phyloP scores from a whole-genome alignment of 768 basidiomycete species.

The Suillus paluster region DNA sequence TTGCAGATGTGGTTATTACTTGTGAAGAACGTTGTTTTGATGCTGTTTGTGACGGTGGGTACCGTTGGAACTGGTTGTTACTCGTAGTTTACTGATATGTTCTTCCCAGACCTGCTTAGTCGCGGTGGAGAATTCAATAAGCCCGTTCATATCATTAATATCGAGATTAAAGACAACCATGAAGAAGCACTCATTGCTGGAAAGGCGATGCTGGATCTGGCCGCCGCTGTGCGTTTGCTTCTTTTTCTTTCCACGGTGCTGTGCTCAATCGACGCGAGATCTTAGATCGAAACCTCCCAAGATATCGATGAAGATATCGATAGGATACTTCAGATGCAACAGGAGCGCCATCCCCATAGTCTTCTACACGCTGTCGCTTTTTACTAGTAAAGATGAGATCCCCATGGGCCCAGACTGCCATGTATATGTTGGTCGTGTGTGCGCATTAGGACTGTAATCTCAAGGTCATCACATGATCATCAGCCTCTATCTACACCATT shows the following conservation, averaged over 20 bases:
- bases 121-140: slow-evolving; percentile 92
- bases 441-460: neutral
- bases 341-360: slow-evolving; percentile 90
- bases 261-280: neutral
- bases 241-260: slow-evolving; percentile 1
- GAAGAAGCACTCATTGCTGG: slow-evolving; percentile 98
- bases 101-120: slow-evolving; percentile 69
- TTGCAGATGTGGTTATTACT: slow-evolving; percentile 97
- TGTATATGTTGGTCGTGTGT: too few relatives aligned
- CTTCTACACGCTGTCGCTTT: slow-evolving; percentile 91
- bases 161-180: slow-evolving; percentile 99
- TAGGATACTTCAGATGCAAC: slow-evolving; percentile 79
- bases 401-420: neutral
- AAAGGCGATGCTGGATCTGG: slow-evolving; percentile 91
- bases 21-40: slow-evolving; percentile 99
- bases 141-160: slow-evolving; percentile 94
- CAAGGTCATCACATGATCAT: neutral
- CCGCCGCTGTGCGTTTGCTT: slow-evolving; percentile 72
- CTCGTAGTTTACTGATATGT: slow-evolving; percentile 13
- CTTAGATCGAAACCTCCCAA: slow-evolving; percentile 79
- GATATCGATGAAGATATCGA: slow-evolving; percentile 95
- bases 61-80: slow-evolving; percentile 6
- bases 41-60: slow-evolving; percentile 94
- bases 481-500: neutral
- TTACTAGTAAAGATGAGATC: slow-evolving; percentile 56